A percentile compares a stretch with the other conserved stretches of the same genome.
These are phyloP conservation scores for Priceomyces melissophilus DNA, from an alignment of 805 yeast genomes.

Conservation along the genomic window DNA sequence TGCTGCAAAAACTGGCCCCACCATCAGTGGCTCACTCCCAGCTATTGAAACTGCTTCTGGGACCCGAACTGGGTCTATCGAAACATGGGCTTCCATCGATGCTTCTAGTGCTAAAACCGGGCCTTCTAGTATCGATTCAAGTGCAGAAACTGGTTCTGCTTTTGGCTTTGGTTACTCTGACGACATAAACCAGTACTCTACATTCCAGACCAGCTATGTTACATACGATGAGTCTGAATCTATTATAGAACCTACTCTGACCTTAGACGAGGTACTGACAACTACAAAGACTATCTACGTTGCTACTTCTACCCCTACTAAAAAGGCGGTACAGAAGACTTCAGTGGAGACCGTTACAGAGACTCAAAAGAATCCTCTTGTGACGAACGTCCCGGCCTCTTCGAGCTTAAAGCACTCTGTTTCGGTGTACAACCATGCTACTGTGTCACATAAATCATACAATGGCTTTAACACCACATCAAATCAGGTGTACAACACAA, in stretches of 20 bases:
- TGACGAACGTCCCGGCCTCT: constrained; percentile 20
- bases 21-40: no score
- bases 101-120: neutral
- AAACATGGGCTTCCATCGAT: constrained; percentile 12
- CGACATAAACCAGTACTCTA: no score
- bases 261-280: constrained; percentile 20
- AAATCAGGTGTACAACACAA: no score
- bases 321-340: constrained; percentile 17
- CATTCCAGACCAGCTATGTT: no score
- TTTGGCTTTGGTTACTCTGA: no score
- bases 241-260: constrained; percentile 9
- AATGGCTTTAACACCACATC: no score
- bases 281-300: constrained; percentile 26
- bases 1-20: no score
- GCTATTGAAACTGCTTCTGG: no score
- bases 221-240: constrained; percentile 1
- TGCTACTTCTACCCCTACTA: constrained; percentile 23
- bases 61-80: constrained; percentile 13
- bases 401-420: no score
- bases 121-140: neutral
- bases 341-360: constrained; percentile 16
- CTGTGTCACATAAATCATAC: no score
- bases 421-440: no score
- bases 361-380: constrained; percentile 27
- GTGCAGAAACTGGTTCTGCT: constrained; percentile 9